Evolutionary conservation across 1,284 basidiomycete genomes (phyloP).

Genomic region (Moesziomyces sp.): DNA sequence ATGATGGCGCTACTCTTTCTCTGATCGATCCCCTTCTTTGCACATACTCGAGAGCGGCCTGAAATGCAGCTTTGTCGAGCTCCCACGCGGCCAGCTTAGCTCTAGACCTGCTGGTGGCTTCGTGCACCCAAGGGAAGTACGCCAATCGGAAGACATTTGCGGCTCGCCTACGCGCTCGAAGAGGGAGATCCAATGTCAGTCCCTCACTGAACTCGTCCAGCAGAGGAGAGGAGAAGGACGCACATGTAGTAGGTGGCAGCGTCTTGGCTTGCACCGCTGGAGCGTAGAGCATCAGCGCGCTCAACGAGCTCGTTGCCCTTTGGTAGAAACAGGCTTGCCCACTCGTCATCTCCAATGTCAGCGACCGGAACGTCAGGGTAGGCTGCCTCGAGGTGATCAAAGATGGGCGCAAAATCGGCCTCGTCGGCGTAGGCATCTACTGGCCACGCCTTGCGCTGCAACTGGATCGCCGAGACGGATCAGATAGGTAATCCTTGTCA

Average conservation of each 20-base stretch:
- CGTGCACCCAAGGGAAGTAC: conserved; percentile 44
- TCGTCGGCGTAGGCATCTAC: conserved; percentile 27
- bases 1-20: background rate
- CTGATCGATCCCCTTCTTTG: too few species aligned
- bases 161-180: conserved; percentile 17
- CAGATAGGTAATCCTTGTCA: background rate
- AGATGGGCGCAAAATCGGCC: conserved; percentile 34
- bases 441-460: conserved; percentile 38
- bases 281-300: conserved; percentile 7
- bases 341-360: conserved; percentile 30
- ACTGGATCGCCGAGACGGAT: background rate
- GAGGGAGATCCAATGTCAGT: background rate
- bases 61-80: conserved; percentile 27
- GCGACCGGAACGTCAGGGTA: conserved; percentile 18
- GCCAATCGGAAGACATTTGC: conserved; percentile 35
- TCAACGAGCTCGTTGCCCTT: conserved; percentile 21
- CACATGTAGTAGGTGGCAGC: conserved; percentile 34
- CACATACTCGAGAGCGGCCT: conserved; percentile 19
- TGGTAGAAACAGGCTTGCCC: conserved; percentile 32
- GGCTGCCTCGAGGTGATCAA: conserved; percentile 11
- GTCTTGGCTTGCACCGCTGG: background rate
- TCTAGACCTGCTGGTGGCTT: conserved; percentile 19
- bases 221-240: background rate
- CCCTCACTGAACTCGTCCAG: background rate
- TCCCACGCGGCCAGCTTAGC: conserved; percentile 35